These are phyloP conservation scores for Phytophthora constricta DNA, from an alignment of 352 stramenopile genomes.

Conservation along the genomic window DNA sequence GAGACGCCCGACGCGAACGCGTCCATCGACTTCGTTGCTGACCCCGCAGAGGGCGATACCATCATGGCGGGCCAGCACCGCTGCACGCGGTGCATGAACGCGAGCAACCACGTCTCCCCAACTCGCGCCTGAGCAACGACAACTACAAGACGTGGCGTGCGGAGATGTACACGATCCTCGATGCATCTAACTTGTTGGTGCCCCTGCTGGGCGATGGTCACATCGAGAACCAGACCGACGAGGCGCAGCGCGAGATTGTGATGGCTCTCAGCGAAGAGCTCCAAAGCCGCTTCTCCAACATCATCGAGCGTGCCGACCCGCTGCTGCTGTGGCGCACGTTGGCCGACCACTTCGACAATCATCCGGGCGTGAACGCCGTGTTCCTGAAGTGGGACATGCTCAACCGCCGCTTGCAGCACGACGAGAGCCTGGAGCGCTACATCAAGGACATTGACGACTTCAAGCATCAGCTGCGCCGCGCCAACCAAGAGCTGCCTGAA, in stretches of 20 bases:
- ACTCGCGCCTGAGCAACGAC: background rate
- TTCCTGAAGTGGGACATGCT: slow-evolving; percentile 5
- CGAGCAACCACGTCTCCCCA: slow-evolving; percentile 8
- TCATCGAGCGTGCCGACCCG: slow-evolving; percentile 5
- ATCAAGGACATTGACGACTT: slow-evolving; percentile 8
- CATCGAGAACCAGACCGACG: background rate
- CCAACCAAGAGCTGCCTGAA: background rate
- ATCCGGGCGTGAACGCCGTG: background rate
- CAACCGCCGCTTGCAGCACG: slow-evolving; percentile 1
- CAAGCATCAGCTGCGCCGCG: background rate
- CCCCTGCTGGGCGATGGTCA: background rate
- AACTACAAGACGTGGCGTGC: slow-evolving; percentile 7
- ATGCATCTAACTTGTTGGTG: background rate
- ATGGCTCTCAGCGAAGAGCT: slow-evolving; percentile 6
- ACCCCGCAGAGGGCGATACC: background rate
- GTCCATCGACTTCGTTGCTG: background rate
- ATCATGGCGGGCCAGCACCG: slow-evolving; percentile 1
- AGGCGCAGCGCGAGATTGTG: background rate
- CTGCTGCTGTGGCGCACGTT: background rate
- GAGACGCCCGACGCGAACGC: background rate
- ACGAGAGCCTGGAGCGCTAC: background rate
- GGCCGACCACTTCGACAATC: slow-evolving; percentile 5
- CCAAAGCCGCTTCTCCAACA: slow-evolving; percentile 1
- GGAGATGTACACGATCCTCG: slow-evolving; percentile 8
- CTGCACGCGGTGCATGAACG: slow-evolving; percentile 7